phyloP scores from a whole-genome alignment of 1,284 basidiomycete genomes.

The Austroboletus novae-zelandiae region DNA sequence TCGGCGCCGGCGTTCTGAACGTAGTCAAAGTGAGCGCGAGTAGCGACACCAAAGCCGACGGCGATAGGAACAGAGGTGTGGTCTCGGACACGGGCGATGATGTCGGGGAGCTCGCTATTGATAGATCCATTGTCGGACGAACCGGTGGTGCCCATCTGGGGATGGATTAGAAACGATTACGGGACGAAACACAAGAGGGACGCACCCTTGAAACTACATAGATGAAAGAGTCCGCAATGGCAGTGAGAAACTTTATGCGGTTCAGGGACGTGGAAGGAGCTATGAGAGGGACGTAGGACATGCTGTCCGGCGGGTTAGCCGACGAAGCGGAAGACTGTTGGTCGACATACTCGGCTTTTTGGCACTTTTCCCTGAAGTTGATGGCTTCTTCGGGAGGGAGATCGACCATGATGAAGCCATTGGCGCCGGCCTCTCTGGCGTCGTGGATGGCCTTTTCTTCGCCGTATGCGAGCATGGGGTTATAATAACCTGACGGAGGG shows the following conservation, averaged over 20 bases:
- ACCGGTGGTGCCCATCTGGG: constrained; percentile 96
- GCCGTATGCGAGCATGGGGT: constrained; percentile 92
- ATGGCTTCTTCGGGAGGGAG: constrained; percentile 96
- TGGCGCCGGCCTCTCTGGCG: constrained; percentile 86
- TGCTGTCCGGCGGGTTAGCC: constrained; percentile 34
- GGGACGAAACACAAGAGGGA: background rate
- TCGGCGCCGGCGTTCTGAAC: constrained; percentile 88
- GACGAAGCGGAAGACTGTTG: background rate
- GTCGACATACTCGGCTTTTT: constrained; percentile 65
- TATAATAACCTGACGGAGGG: constrained; percentile 80
- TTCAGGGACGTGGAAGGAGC: constrained; percentile 89
- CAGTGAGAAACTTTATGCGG: constrained; percentile 88
- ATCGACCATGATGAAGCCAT: constrained; percentile 98
- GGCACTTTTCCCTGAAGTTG: constrained; percentile 86
- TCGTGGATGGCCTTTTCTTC: constrained; percentile 93
- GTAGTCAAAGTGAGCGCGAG: constrained; percentile 86
- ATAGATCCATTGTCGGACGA: constrained; percentile 76
- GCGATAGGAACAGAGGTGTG: constrained; percentile 63
- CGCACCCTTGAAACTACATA: constrained; percentile 71
- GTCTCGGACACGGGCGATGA: constrained; percentile 36
- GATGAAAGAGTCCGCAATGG: constrained; percentile 96
- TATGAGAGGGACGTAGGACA: constrained; percentile 96
- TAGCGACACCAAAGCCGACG: constrained; percentile 96
- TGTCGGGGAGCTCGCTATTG: constrained; percentile 76
- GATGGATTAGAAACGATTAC: constrained; percentile 4